phyloP scores from a whole-genome alignment of 345 rosid species.

The Salix viminalis region DNA sequence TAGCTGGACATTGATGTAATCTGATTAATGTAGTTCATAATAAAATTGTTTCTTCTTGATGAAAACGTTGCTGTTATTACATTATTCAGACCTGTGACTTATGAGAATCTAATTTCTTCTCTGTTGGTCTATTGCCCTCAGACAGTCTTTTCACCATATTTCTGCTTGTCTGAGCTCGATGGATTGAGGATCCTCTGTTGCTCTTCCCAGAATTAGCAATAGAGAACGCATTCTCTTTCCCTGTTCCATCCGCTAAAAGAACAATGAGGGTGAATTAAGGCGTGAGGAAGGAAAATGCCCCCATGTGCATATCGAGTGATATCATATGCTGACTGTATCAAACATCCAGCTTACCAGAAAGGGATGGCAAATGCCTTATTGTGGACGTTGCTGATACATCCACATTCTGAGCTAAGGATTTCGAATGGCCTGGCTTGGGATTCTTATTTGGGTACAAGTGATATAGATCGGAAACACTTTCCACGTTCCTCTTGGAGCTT shows the following conservation, averaged over 20 bases:
- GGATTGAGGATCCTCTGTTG: conserved; percentile 23
- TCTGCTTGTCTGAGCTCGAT: conserved; percentile 28
- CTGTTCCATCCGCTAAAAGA: conserved; percentile 30
- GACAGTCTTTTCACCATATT: conserved; percentile 33
- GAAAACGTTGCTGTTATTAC: not conserved
- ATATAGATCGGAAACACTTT: conserved; percentile 30
- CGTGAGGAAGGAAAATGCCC: not conserved
- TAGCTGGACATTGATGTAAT: conserved; percentile 27
- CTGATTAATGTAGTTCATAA: not conserved
- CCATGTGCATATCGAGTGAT: not conserved
- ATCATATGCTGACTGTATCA: not conserved
- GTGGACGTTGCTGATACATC: conserved; percentile 20
- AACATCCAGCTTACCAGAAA: conserved; percentile 33
- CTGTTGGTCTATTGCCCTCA: conserved; percentile 25
- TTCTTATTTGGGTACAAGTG: conserved; percentile 22
- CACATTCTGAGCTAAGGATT: conserved; percentile 16
- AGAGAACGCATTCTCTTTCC: conserved; percentile 42
- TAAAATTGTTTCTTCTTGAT: not conserved
- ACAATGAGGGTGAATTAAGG: not conserved
- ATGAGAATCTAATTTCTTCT: conserved; percentile 42
- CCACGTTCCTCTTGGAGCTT: conserved; percentile 43
- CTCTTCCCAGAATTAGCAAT: conserved; percentile 26
- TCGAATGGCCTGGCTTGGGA: conserved; percentile 28
- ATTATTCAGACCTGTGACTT: conserved; percentile 24
- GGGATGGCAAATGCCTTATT: conserved; percentile 20